Evolutionary conservation across 805 yeast genomes (phyloP).

Genomic region (Torulaspora delbrueckii): DNA sequence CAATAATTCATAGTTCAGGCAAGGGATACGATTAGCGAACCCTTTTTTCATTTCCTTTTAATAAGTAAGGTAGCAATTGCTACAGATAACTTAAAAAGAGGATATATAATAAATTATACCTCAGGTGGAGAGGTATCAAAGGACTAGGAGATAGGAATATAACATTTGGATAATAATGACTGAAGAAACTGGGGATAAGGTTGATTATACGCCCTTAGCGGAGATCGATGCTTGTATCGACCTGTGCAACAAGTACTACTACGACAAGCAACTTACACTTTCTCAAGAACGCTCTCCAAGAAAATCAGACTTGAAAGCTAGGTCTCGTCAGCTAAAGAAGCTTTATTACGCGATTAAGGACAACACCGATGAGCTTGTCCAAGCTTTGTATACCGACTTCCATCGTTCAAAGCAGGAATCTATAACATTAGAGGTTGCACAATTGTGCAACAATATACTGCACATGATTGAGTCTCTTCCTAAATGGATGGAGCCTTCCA

Average conservation of each 20-base stretch:
- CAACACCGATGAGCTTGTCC: slow-evolving; percentile 47
- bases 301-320: slow-evolving; percentile 30
- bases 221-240: slow-evolving; percentile 16
- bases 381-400: slow-evolving; percentile 63
- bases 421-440: slow-evolving; percentile 50
- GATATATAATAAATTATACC: not conserved
- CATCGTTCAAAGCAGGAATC: slow-evolving; percentile 63
- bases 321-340: slow-evolving; percentile 61
- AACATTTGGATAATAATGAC: not conserved
- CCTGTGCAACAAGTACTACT: slow-evolving; percentile 15
- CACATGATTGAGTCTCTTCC: slow-evolving; percentile 55
- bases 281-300: slow-evolving; percentile 14
- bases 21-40: not conserved
- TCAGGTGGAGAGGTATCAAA: not conserved
- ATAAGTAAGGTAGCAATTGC: not conserved
- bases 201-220: slow-evolving; percentile 13
- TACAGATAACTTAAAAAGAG: not conserved
- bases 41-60: not conserved
- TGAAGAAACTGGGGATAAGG: not conserved
- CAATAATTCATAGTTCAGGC: not conserved
- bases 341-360: slow-evolving; percentile 61
- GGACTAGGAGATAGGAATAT: not conserved
- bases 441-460: slow-evolving; percentile 50
- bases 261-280: slow-evolving; percentile 18
- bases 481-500: slow-evolving; percentile 54